These are phyloP conservation scores for Blumeria hordei DNA, from an alignment of 2,329 filamentous ascomycete genomes.

Conservation along the genomic window DNA sequence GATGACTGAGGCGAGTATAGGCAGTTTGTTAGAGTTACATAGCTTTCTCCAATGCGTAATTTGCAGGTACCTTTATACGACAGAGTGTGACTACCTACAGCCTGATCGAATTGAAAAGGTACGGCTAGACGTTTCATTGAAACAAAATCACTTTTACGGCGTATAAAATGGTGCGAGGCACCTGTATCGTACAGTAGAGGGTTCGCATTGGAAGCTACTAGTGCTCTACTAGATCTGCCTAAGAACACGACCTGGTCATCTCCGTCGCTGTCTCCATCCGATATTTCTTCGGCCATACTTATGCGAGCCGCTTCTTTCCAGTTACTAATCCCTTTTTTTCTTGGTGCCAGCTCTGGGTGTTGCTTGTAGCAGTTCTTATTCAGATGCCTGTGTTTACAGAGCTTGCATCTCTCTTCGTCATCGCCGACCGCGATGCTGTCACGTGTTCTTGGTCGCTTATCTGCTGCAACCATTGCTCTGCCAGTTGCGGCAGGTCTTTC, in stretches of 20 bases:
- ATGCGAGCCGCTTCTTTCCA: neutral
- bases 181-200: neutral
- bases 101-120: neutral
- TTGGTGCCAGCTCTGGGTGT: neutral
- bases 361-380: neutral
- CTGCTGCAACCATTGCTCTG: too few species aligned
- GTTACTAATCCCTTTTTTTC: neutral
- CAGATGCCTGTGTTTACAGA: neutral
- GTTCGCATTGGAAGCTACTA: too few species aligned
- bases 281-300: neutral
- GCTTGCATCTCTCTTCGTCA: neutral
- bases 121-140: neutral
- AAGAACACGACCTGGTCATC: neutral
- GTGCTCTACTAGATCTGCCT: too few species aligned
- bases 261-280: neutral
- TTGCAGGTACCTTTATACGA: neutral
- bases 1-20: neutral
- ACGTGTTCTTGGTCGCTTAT: too few species aligned
- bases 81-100: neutral
- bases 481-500: too few species aligned
- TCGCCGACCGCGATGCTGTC: too few species aligned
- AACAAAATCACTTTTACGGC: neutral
- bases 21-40: neutral
- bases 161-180: neutral
- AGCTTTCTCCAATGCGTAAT: neutral